Base-by-base conservation (phyloP, 345 rosid species). In the Moricandia moricandioides region DNA sequence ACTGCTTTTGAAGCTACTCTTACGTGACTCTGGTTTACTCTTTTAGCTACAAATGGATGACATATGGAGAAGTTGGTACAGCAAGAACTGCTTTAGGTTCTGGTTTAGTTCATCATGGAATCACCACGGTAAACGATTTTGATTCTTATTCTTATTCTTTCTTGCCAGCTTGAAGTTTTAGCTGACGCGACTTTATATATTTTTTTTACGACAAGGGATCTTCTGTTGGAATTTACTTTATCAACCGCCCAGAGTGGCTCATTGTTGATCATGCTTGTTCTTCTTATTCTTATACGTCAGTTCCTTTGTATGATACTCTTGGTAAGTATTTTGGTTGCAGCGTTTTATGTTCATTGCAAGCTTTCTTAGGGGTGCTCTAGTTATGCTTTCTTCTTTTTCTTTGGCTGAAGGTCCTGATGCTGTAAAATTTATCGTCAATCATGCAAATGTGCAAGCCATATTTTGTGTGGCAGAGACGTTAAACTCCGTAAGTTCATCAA, bases 181-280 rank as follows among this genome's bases (percentile, higher is more conserved):
- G 72, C 72, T 65, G 61, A 49, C 37, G 5, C 35, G 5, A 13
- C 39, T 67, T 27, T 67, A 4, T 62, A 0, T 57, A 5, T 80
- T 78, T 29, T 45, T n/a, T 0, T 34, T 62, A 67, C 3, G 74
- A 52, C 33, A 79, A 95, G 99, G 97, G 93, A 71, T 85, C 99
- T 75, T 76, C 76, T 65, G 67, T 95, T 84, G 99, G 99, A 70
- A 66, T 92, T 49, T 95, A 95, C 82, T 95, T 95, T 74, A 87
- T 92, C 80, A 95, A 95, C 76, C 89, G 97, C 58, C 97, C 97
- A n/a, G 97, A 95, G 80, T 95, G 99, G 99, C 76, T 90, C 24
- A 85, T 95, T 37, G 89, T 86, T 80, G 99, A 95, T 82, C 97
- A 95, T 77, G 97, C 99, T 54, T 92, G 99, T 81, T 82, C 97